Conservation (phyloP, 768 basidiomycete genomes). For the Lentinus brumalis region DNA sequence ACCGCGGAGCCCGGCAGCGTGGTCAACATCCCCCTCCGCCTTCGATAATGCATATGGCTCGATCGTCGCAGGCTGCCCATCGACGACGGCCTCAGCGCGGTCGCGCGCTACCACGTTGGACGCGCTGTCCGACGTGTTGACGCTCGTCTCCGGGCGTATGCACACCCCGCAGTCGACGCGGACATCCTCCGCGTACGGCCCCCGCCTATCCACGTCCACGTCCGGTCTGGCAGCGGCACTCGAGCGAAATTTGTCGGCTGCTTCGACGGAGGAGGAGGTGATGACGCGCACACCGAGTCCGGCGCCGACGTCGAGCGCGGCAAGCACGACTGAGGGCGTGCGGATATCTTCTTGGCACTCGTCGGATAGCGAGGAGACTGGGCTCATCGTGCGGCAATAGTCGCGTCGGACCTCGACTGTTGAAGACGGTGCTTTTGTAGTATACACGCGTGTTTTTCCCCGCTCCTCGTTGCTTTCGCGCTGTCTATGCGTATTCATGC, state of each 20-base stretch:
- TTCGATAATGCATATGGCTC: not conserved
- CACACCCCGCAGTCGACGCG: not conserved
- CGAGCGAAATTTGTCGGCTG: too few relatives aligned
- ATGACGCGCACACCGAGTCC: too few relatives aligned
- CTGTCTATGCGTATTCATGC: too few relatives aligned
- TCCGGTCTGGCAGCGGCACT: not conserved
- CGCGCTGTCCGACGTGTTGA: not conserved
- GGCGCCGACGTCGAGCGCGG: not conserved
- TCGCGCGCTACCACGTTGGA: not conserved
- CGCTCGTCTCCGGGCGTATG: not conserved
- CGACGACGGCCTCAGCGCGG: not conserved
- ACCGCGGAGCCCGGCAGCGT: not conserved
- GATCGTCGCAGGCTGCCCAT: not conserved
- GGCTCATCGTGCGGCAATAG: not conserved
- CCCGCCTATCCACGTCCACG: not conserved
- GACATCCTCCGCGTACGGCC: not conserved
- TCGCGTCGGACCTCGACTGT: too few relatives aligned
- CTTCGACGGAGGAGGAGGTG: too few relatives aligned
- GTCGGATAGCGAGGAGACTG: not conserved
- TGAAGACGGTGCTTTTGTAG: too few relatives aligned
- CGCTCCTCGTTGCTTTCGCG: too few relatives aligned
- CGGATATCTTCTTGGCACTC: slow-evolving; percentile 2
- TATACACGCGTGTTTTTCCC: too few relatives aligned
- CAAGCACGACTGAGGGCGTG: not conserved
- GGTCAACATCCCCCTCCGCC: slow-evolving; percentile 1